Conservation (phyloP, 2,329 filamentous ascomycete species). For the Fusarium virguliforme region DNA sequence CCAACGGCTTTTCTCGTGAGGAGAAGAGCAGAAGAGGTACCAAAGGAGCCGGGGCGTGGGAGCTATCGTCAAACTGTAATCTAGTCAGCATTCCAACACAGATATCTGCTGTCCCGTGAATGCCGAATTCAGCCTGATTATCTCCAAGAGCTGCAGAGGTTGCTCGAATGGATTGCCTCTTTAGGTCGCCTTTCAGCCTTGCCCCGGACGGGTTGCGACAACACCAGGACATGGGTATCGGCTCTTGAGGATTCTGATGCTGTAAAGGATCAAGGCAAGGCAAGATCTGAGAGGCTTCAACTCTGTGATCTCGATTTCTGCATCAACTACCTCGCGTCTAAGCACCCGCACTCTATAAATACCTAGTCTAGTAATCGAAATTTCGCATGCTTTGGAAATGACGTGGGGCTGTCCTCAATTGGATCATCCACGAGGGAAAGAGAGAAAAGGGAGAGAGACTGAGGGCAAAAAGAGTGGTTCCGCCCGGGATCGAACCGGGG, state of each 20-base stretch:
- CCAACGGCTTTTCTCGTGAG: neutral
- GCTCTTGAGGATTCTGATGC: neutral
- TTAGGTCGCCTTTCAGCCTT: neutral
- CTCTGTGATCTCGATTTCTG: too few relatives aligned
- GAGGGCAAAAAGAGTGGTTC: too few relatives aligned
- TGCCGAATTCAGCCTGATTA: neutral
- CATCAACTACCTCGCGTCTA: too few relatives aligned
- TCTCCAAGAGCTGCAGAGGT: neutral
- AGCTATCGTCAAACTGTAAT: neutral
- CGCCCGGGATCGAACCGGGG: too few relatives aligned
- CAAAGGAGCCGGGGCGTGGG: neutral
- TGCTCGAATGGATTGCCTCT: slow-evolving; percentile 7
- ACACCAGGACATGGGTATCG: neutral
- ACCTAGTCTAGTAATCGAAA: too few relatives aligned
- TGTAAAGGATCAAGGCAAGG: neutral
- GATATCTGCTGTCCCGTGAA: neutral
- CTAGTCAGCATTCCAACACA: neutral
- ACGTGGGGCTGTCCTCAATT: too few relatives aligned
- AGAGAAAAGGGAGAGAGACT: too few relatives aligned
- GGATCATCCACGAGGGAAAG: too few relatives aligned
- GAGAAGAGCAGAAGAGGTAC: too few relatives aligned
- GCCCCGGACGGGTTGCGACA: slow-evolving; percentile 1
- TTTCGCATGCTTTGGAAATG: too few relatives aligned
- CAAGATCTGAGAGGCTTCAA: neutral
- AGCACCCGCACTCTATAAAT: too few relatives aligned